Evolutionary conservation across 768 basidiomycete species (phyloP).

Genomic region (Calocybe cyanea): DNA sequence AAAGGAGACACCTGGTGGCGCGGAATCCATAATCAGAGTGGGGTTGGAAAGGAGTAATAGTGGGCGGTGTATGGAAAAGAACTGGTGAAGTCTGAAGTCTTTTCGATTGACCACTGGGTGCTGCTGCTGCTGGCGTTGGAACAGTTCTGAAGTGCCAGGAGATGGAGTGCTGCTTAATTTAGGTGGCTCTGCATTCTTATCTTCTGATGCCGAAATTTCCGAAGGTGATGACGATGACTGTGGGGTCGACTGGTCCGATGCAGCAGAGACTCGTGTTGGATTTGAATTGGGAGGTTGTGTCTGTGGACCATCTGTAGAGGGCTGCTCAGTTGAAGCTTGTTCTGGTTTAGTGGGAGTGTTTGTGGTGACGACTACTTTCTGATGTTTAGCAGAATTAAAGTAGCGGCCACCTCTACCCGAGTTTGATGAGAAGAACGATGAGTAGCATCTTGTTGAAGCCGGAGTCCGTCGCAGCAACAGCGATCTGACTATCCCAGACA

Average conservation of each 20-base stretch:
- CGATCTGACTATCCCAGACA: constrained; percentile 52
- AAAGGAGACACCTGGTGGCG: constrained; percentile 20
- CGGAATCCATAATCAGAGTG: constrained; percentile 42
- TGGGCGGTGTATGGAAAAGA: constrained; percentile 80
- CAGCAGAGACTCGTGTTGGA: constrained; percentile 10
- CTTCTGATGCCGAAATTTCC: constrained; percentile 3
- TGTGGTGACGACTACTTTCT: constrained; percentile 42
- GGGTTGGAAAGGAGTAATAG: constrained; percentile 68
- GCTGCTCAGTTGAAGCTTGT: constrained; percentile 9
- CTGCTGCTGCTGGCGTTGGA: constrained; percentile 17
- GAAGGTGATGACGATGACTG: constrained; percentile 17
- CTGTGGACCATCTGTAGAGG: constrained; percentile 19
- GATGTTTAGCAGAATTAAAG: constrained; percentile 70
- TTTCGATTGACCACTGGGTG: constrained; percentile 61
- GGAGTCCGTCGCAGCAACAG: constrained; percentile 45
- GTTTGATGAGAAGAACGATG: constrained; percentile 78
- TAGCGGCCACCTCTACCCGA: constrained; percentile 65
- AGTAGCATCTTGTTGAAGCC: constrained; percentile 57
- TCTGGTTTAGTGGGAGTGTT: constrained; percentile 24
- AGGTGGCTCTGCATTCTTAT: not conserved
- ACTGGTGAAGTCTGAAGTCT: constrained; percentile 78
- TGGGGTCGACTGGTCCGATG: constrained; percentile 2
- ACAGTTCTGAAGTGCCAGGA: not conserved
- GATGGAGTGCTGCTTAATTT: not conserved
- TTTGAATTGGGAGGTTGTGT: constrained; percentile 7